Percentiles rank a stretch among this genome's conserved stretches.
These are phyloP conservation scores for Liquidambar formosana DNA, from an alignment of 164 flowering plant genomes.

Conservation along the genomic window DNA sequence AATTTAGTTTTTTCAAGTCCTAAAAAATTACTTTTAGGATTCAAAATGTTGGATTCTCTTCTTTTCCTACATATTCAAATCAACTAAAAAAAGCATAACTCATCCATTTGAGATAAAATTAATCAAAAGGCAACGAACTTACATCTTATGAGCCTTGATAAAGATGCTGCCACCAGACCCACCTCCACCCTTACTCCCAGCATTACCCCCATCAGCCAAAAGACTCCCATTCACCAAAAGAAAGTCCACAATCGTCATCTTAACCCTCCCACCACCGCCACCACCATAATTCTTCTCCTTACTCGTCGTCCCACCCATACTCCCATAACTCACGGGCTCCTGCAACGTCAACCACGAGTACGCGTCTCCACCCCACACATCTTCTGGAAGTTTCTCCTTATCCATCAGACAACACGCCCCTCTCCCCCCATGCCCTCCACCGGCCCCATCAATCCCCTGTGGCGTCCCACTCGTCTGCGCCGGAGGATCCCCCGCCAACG, in stretches of 20 bases:
- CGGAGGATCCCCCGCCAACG: slow-evolving; percentile 45
- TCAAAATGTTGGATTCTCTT: not conserved
- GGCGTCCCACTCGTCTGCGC: slow-evolving; percentile 56
- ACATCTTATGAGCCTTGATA: slow-evolving; percentile 73
- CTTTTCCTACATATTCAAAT: not conserved
- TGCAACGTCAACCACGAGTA: slow-evolving; percentile 54
- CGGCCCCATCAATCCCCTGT: slow-evolving; percentile 48
- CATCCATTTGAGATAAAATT: not conserved
- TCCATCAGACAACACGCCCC: slow-evolving; percentile 52
- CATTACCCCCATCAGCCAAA: slow-evolving; percentile 77
- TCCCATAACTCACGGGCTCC: slow-evolving; percentile 64
- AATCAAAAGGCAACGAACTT: slow-evolving; percentile 20
- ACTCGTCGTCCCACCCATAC: slow-evolving; percentile 66
- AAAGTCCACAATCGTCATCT: slow-evolving; percentile 19
- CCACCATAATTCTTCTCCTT: slow-evolving; percentile 67
- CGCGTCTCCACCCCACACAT: slow-evolving; percentile 64
- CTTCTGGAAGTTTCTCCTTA: slow-evolving; percentile 45
- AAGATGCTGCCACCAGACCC: slow-evolving; percentile 96
- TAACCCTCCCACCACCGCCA: slow-evolving; percentile 57
- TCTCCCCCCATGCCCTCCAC: slow-evolving; percentile 60
- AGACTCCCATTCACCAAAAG: slow-evolving; percentile 37
- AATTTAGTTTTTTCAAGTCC: not conserved
- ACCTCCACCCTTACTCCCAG: slow-evolving; percentile 84
- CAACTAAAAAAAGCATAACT: not conserved
- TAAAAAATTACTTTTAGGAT: too few species aligned